Percentiles rank a stretch among this genome's conserved stretches.
Evolutionary conservation across 768 basidiomycete genomes (phyloP).

Genomic region (Podaxis rugospora): DNA sequence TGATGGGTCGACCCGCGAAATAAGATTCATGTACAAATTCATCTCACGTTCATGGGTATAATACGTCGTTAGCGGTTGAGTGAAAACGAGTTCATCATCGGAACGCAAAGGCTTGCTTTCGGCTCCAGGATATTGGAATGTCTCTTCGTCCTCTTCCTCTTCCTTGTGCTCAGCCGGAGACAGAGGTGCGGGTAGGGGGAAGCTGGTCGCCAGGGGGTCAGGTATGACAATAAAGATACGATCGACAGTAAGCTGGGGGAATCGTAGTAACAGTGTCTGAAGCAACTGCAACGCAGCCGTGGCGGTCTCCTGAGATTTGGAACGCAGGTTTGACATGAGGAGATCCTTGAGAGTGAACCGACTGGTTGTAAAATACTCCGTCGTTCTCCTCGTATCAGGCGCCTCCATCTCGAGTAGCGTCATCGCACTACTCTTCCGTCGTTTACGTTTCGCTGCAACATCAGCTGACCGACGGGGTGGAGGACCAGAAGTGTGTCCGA

Average conservation of each 20-base stretch:
- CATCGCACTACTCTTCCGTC: conserved; percentile 88
- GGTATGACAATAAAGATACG: conserved; percentile 67
- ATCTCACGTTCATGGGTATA: conserved; percentile 84
- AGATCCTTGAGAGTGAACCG: conserved; percentile 92
- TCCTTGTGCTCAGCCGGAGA: conserved; percentile 20
- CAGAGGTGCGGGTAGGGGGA: conserved; percentile 52
- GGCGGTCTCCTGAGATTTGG: conserved; percentile 56
- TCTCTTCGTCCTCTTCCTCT: conserved; percentile 51
- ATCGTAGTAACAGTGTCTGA: conserved; percentile 65
- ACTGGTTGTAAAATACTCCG: conserved; percentile 84
- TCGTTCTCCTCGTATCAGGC: conserved; percentile 61
- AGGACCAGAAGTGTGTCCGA: conserved; percentile 32
- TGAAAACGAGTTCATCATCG: conserved; percentile 33
- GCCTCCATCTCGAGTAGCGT: conserved; percentile 83
- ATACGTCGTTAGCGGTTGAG: conserved; percentile 68
- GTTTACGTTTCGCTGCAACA: conserved; percentile 42
- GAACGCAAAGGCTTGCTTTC: conserved; percentile 22
- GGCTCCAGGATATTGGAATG: conserved; percentile 37
- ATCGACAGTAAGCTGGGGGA: conserved; percentile 61
- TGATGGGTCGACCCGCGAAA: conserved; percentile 73
- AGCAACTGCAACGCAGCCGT: conserved; percentile 81
- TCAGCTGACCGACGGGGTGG: conserved; percentile 26
- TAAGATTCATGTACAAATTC: conserved; percentile 70
- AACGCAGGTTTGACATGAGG: conserved; percentile 72
- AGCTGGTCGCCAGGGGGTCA: conserved; percentile 72